Conservation (phyloP, 129 eudicot species). For the Centaurea solstitialis region DNA sequence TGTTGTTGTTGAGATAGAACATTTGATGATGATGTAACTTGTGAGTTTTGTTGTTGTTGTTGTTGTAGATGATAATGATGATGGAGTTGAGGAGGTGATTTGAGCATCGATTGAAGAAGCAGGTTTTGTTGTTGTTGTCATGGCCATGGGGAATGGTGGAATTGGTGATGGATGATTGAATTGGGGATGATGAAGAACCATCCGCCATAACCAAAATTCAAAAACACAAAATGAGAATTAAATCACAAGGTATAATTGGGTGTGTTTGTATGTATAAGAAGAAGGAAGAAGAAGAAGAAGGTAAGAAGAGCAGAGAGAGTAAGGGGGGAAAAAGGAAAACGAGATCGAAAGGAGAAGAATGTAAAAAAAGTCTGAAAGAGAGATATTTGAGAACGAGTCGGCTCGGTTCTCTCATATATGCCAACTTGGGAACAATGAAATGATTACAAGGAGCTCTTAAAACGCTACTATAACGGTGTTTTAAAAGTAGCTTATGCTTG, state of each 20-base stretch:
- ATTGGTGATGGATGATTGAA: slow-evolving; percentile 26
- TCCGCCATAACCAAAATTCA: slow-evolving; percentile 24
- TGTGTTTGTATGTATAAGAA: too few species aligned
- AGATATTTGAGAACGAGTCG: slow-evolving; percentile 20
- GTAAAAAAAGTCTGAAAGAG: slow-evolving; percentile 2
- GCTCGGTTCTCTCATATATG: not conserved
- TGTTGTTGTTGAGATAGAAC: slow-evolving; percentile 43
- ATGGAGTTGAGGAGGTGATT: slow-evolving; percentile 32
- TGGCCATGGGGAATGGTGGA: slow-evolving; percentile 16
- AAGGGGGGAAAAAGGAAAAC: slow-evolving; percentile 3
- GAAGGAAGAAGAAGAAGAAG: too few species aligned
- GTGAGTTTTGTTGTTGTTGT: slow-evolving; percentile 22
- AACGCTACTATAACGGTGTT: too few species aligned
- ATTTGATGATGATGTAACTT: slow-evolving; percentile 24
- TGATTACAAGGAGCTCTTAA: too few species aligned
- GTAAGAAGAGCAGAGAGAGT: slow-evolving; percentile 5
- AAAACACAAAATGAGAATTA: too few species aligned
- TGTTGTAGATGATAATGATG: slow-evolving; percentile 21
- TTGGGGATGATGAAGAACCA: slow-evolving; percentile 33
- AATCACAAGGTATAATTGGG: too few species aligned
- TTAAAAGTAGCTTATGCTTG: too few species aligned
- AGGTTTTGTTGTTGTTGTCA: slow-evolving; percentile 33
- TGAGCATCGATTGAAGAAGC: slow-evolving; percentile 36
- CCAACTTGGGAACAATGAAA: too few species aligned
- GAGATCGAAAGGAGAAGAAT: slow-evolving; percentile 9